Percentiles rank a stretch among this genome's conserved stretches.
phyloP scores from a whole-genome alignment of 768 basidiomycete species.

The Amyloporia xantha region DNA sequence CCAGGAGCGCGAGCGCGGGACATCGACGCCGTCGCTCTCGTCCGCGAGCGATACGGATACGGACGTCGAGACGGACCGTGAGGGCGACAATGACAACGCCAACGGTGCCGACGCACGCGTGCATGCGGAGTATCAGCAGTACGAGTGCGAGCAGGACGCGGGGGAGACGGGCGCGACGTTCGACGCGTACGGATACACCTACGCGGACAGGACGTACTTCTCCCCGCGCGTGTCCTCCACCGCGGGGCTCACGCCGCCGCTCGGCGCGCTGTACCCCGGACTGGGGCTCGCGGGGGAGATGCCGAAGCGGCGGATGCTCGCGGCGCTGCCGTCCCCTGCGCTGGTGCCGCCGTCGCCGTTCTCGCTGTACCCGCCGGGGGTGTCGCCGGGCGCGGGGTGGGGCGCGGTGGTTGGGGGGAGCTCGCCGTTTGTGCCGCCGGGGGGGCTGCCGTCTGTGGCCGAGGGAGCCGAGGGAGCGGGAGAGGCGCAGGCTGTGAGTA shows the following conservation, averaged over 20 bases:
- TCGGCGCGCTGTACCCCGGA: constrained; percentile 12
- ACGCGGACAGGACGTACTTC: constrained; percentile 14
- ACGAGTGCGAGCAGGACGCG: too few relatives aligned
- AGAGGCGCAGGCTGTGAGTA: neutral
- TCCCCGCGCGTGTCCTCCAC: constrained; percentile 4
- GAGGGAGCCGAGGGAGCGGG: too few relatives aligned
- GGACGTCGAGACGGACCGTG: constrained; percentile 9
- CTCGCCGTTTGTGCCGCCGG: constrained; percentile 1
- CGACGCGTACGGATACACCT: constrained; percentile 11
- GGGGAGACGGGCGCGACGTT: neutral
- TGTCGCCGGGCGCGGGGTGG: neutral
- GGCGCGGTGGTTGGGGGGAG: neutral
- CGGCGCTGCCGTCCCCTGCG: constrained; percentile 22
- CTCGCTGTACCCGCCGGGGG: constrained; percentile 15
- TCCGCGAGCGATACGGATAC: constrained; percentile 15
- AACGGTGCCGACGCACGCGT: constrained; percentile 14
- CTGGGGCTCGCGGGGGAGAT: neutral
- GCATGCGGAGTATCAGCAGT: neutral
- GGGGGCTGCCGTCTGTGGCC: neutral
- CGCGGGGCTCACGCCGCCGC: constrained; percentile 18
- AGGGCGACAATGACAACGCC: constrained; percentile 22
- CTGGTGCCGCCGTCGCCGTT: constrained; percentile 24
- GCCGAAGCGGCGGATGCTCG: constrained; percentile 15
- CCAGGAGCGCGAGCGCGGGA: neutral
- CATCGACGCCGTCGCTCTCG: constrained; percentile 10